Percentiles rank a stretch among this genome's conserved stretches.
phyloP scores from a whole-genome alignment of 2,329 filamentous ascomycete genomes.

The Magnaporthiopsis incrustans region DNA sequence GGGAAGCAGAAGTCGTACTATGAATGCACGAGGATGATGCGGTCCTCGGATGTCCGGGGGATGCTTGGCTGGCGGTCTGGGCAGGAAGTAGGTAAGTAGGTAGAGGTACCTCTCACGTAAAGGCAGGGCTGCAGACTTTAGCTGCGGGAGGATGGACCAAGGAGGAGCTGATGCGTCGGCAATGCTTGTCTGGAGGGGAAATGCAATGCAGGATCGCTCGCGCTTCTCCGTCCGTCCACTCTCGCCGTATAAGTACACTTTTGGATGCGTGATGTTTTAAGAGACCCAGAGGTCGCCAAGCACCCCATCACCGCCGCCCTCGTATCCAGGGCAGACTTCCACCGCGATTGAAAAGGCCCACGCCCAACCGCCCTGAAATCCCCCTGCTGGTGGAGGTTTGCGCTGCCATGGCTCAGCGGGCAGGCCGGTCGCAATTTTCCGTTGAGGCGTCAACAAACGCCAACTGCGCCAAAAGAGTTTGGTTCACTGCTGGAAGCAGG shows the following conservation, averaged over 20 bases:
- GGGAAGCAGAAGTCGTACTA: neutral
- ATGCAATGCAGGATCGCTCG: neutral
- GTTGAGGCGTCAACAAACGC: neutral
- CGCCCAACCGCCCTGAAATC: neutral
- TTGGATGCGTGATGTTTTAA: neutral
- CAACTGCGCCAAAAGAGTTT: neutral
- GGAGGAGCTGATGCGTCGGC: neutral
- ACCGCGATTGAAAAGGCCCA: neutral
- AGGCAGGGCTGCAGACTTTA: neutral
- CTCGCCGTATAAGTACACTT: neutral
- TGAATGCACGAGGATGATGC: slow-evolving; percentile 1
- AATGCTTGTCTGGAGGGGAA: too few species aligned
- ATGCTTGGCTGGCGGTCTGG: slow-evolving; percentile 3
- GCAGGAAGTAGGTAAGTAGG: too few species aligned
- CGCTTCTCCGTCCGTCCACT: neutral
- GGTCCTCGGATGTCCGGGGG: slow-evolving; percentile 7
- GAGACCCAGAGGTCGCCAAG: too few species aligned
- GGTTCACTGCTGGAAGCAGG: neutral
- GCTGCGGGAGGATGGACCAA: neutral
- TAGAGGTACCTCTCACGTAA: neutral
- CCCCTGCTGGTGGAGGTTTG: too few species aligned
- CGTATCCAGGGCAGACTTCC: too few species aligned
- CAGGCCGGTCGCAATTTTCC: neutral
- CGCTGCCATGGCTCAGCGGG: neutral
- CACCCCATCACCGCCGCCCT: too few species aligned